phyloP scores from a whole-genome alignment of 2,329 filamentous ascomycete species.

The Fusarium penzigii region DNA sequence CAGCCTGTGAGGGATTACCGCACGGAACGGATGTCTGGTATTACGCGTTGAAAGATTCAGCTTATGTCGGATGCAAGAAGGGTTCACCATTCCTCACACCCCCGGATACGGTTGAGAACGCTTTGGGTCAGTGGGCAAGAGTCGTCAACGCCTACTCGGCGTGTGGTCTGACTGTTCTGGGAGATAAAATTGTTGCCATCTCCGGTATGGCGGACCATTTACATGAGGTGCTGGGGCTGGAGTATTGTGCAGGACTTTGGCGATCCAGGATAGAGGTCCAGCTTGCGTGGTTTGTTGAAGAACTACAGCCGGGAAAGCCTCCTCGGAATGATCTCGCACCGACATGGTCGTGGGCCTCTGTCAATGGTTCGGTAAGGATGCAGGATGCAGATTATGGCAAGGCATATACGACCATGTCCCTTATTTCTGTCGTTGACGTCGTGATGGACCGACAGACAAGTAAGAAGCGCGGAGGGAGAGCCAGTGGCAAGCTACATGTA shows the following conservation, averaged over 20 bases:
- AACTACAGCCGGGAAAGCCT: background rate
- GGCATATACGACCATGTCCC: slow-evolving; percentile 2
- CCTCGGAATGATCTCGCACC: slow-evolving; percentile 11
- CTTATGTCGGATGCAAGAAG: slow-evolving; percentile 5
- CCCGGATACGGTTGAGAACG: background rate
- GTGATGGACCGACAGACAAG: background rate
- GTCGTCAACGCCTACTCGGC: slow-evolving; percentile 12
- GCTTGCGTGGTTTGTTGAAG: slow-evolving; percentile 4
- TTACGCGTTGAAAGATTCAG: no score
- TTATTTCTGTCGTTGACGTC: slow-evolving; percentile 3
- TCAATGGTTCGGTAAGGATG: slow-evolving; percentile 5
- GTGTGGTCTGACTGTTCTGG: slow-evolving; percentile 4
- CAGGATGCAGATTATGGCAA: slow-evolving; percentile 3
- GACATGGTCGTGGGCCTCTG: slow-evolving; percentile 11
- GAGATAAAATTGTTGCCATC: slow-evolving; percentile 12
- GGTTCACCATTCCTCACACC: background rate
- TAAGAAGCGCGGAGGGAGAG: slow-evolving; percentile 1
- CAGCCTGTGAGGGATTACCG: slow-evolving; percentile 1
- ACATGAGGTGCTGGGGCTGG: slow-evolving; percentile 1
- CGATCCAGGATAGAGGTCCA: slow-evolving; percentile 10
- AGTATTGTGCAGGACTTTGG: slow-evolving; percentile 15
- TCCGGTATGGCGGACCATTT: slow-evolving; percentile 9
- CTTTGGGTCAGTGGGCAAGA: slow-evolving; percentile 8
- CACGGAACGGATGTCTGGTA: background rate
- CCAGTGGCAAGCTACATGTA: background rate